These are phyloP conservation scores for Cyclotella choctawhatcheeana DNA, from an alignment of 108 stramenopile species.

Conservation along the genomic window DNA sequence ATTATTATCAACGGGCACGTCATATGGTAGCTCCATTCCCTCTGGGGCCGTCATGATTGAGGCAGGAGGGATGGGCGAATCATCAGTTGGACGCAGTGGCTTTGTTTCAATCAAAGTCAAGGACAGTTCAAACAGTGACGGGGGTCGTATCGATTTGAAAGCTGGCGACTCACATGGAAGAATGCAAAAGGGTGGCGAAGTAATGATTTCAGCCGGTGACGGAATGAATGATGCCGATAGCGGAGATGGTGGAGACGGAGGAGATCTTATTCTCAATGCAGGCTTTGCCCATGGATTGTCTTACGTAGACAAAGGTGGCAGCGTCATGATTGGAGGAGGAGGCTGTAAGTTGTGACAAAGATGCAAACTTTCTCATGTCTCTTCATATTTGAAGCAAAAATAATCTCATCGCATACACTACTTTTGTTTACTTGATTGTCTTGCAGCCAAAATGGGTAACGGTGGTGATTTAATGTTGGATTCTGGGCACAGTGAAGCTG, in stretches of 20 bases:
- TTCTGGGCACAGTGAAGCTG: conserved; percentile 28
- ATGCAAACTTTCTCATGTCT: too few species aligned
- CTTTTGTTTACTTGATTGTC: not conserved
- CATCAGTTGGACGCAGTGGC: conserved; percentile 23
- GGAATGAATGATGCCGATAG: conserved; percentile 26
- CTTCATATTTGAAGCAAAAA: too few species aligned
- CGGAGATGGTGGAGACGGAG: conserved; percentile 49
- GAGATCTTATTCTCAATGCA: conserved; percentile 20
- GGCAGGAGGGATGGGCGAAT: conserved; percentile 21
- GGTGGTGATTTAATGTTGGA: conserved; percentile 26
- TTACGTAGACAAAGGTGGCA: conserved; percentile 33
- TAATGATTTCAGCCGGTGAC: conserved; percentile 34
- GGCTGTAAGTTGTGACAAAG: conserved; percentile 36
- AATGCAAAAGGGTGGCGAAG: conserved; percentile 25
- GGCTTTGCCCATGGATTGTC: conserved; percentile 43
- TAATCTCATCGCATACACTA: too few species aligned
- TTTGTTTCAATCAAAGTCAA: conserved; percentile 17
- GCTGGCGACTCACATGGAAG: conserved; percentile 25
- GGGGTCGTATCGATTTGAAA: conserved; percentile 16
- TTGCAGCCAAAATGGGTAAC: conserved; percentile 33
- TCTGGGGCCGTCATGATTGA: conserved; percentile 25
- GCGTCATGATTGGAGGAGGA: conserved; percentile 23
- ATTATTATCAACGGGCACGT: conserved; percentile 6
- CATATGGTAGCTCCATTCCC: conserved; percentile 2
- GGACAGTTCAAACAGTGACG: conserved; percentile 17